Evolutionary conservation across 805 yeast species (phyloP), one percentile per base, ranked within the genome.

Genomic region (Middelhovenomyces tepae): DNA sequence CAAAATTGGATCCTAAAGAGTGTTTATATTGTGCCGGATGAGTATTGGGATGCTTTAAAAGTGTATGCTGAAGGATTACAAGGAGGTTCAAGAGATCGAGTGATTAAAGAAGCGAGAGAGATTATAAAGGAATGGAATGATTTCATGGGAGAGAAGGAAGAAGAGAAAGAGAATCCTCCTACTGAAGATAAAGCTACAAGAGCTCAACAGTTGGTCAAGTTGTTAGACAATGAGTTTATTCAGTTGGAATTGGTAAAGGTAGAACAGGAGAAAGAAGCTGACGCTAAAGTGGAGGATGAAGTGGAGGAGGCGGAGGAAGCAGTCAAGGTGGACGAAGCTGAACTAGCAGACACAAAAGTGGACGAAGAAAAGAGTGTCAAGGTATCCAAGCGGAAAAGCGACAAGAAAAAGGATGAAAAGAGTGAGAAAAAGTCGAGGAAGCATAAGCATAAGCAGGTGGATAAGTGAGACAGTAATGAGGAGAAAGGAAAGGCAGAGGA

Each of bases 1-100:
- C 94, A 83, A 56, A 82, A 82, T 50, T 83, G 94, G 94, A 66
- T 83, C 27, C 57, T 83, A 42, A 75, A 74, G 48, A 75, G 82
- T 51, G 55, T 79, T 20, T 64, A 43, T 35, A 41, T 45, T 16
- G 71, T 77, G 15, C 79, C 76, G 2, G 60, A 57, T 0, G 57
- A 62, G 7, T 81, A 78, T 48, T 73, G 69, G 32, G 56, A 50
- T 1, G 68, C 71, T 17, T 53, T 82, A 37, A 39, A 61, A 9
- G 50, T 48, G 4, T 82, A 82, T 46, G 50, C 80, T 13, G 64
- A 57, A 13, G 79, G 79, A 0, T 50, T 82, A 17, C 79, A 78
- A 53, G 93, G 93, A 2, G 83, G 81, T 0, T 71, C 85, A 2
- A 62, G 74, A 42, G 70, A 64, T 17, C 59, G 93, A 41, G 51